Conservation (phyloP, 176 grass and related monocot genomes). For the Pontederia paniculata region DNA sequence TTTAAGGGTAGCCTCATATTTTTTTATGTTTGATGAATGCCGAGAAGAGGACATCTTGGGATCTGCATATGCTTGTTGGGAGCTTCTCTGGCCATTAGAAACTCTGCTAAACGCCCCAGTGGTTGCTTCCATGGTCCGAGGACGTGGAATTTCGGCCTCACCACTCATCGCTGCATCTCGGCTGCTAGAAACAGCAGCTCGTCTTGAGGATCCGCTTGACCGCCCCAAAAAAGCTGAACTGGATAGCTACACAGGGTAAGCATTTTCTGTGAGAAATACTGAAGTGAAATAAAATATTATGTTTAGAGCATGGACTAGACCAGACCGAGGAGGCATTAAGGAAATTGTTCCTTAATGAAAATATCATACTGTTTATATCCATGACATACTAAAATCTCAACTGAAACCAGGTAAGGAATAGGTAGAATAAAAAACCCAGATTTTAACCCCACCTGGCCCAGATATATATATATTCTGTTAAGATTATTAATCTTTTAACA, state of each 20-base stretch:
- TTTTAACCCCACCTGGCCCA: too few species aligned
- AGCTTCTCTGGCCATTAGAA: slow-evolving; percentile 53
- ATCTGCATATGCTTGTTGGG: slow-evolving; percentile 40
- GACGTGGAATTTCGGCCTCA: slow-evolving; percentile 48
- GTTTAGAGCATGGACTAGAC: too few species aligned
- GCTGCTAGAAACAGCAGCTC: slow-evolving; percentile 59
- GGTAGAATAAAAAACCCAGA: too few species aligned
- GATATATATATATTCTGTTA: too few species aligned
- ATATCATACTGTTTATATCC: too few species aligned
- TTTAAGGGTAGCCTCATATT: slow-evolving; percentile 72
- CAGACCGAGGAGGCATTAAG: too few species aligned
- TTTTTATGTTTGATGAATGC: slow-evolving; percentile 49
- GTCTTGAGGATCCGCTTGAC: slow-evolving; percentile 75
- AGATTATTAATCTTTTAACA: too few species aligned
- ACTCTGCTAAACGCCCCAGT: slow-evolving; percentile 51
- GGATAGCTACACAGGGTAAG: slow-evolving; percentile 27
- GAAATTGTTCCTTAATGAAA: too few species aligned
- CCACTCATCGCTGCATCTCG: slow-evolving; percentile 29
- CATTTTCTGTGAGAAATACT: too few species aligned
- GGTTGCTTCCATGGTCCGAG: slow-evolving; percentile 46
- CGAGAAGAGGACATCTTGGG: slow-evolving; percentile 43
- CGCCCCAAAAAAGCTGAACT: slow-evolving; percentile 52
- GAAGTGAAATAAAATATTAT: too few species aligned
- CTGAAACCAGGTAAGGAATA: too few species aligned
- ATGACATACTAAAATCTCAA: too few species aligned